Conservation (phyloP, 768 basidiomycete genomes). For the Rhodotorula taiwanensis region DNA sequence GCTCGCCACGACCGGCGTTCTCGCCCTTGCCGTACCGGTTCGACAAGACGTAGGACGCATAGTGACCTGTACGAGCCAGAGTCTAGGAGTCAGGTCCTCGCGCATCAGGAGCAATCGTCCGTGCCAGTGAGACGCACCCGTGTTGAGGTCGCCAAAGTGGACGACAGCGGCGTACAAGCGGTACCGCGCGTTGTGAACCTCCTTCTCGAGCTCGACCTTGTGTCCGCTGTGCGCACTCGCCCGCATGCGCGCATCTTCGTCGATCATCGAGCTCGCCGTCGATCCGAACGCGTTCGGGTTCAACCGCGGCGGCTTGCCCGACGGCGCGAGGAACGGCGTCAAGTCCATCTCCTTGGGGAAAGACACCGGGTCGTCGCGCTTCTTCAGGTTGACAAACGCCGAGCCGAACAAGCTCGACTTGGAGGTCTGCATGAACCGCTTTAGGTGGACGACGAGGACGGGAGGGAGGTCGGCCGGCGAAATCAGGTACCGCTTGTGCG, state of each 20-base stretch:
- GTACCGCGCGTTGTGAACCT: slow-evolving; percentile 28
- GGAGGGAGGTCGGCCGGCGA: slow-evolving; percentile 63
- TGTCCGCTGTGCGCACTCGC: slow-evolving; percentile 8
- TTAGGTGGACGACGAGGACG: slow-evolving; percentile 82
- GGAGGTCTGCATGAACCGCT: slow-evolving; percentile 81
- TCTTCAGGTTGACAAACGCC: slow-evolving; percentile 57
- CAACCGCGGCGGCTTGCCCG: slow-evolving; percentile 40
- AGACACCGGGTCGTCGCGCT: slow-evolving; percentile 81
- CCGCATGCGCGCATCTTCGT: slow-evolving; percentile 34
- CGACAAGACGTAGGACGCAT: slow-evolving; percentile 27
- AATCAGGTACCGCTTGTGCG: slow-evolving; percentile 92
- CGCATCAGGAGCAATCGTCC: too few relatives aligned
- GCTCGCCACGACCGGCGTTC: slow-evolving; percentile 54
- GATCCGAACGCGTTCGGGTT: slow-evolving; percentile 1
- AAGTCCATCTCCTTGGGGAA: slow-evolving; percentile 85
- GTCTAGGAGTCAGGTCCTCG: neutral
- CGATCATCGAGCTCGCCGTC: slow-evolving; percentile 18
- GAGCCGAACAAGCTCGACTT: slow-evolving; percentile 48
- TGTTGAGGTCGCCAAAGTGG: slow-evolving; percentile 32
- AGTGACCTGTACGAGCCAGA: slow-evolving; percentile 9
- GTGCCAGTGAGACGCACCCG: slow-evolving; percentile 12
- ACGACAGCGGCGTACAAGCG: slow-evolving; percentile 36
- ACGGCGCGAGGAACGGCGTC: slow-evolving; percentile 76
- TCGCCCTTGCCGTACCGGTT: slow-evolving; percentile 45
- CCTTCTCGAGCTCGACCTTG: slow-evolving; percentile 20